phyloP scores from a whole-genome alignment of 108 stramenopile genomes.

The Schizochytrium sp. region DNA sequence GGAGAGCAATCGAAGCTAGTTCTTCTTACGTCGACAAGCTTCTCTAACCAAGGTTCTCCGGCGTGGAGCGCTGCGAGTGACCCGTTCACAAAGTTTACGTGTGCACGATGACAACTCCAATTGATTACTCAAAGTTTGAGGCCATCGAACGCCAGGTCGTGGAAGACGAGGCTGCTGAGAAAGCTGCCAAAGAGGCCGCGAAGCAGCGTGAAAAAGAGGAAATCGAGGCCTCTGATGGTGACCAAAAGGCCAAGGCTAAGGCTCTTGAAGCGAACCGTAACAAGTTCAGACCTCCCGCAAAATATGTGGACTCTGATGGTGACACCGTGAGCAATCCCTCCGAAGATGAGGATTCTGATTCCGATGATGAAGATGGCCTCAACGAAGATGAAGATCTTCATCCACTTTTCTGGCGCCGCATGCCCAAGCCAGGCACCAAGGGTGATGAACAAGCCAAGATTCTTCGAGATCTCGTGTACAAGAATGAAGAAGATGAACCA shows the following conservation, averaged over 20 bases:
- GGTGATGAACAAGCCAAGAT: constrained; percentile 27
- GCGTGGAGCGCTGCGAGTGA: not conserved
- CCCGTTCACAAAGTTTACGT: not conserved
- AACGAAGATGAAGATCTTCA: constrained; percentile 44
- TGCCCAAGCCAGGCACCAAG: constrained; percentile 55
- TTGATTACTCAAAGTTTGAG: constrained; percentile 58
- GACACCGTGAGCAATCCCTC: constrained; percentile 57
- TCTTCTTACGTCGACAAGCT: too few relatives aligned
- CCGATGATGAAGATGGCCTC: constrained; percentile 20
- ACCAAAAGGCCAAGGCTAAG: not conserved
- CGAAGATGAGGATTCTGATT: constrained; percentile 42
- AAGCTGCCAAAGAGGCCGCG: not conserved
- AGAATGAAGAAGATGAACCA: constrained; percentile 47
- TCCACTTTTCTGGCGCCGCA: constrained; percentile 31
- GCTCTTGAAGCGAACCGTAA: not conserved
- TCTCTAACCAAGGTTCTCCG: too few relatives aligned
- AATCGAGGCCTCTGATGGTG: not conserved
- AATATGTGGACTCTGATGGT: constrained; percentile 59
- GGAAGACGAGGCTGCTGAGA: not conserved
- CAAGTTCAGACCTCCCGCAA: not conserved
- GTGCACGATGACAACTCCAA: constrained; percentile 1
- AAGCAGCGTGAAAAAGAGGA: not conserved
- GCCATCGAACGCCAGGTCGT: not conserved
- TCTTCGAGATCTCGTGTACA: constrained; percentile 47
- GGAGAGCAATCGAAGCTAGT: too few relatives aligned